Conservation (phyloP, 2,329 filamentous ascomycete genomes). For the Scortechinia acanthostroma region DNA sequence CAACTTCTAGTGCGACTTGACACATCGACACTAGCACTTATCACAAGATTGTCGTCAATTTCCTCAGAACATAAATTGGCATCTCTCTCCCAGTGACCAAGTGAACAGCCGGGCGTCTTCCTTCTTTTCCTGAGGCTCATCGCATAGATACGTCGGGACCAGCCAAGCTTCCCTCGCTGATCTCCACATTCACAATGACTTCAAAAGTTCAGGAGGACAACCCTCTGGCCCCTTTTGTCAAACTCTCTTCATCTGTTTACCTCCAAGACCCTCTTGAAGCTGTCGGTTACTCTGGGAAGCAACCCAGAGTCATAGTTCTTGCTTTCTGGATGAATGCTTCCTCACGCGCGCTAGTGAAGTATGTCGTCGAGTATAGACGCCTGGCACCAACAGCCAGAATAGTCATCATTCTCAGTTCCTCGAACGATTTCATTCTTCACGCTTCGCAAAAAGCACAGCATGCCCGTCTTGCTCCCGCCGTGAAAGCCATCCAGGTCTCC, state of each 20-base stretch:
- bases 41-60: too few species aligned
- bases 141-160: too few species aligned
- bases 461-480: background rate
- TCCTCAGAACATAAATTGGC: too few species aligned
- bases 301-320: background rate
- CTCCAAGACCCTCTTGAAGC: background rate
- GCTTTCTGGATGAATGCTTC: slow-evolving; percentile 1
- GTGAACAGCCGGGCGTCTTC: too few species aligned
- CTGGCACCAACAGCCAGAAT: background rate
- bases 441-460: background rate
- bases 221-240: background rate
- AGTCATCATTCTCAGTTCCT: background rate
- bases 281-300: background rate
- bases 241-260: background rate
- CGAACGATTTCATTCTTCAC: background rate
- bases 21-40: too few species aligned
- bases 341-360: background rate
- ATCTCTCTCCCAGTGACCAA: too few species aligned
- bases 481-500: background rate
- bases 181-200: too few species aligned
- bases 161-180: too few species aligned
- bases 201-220: too few species aligned
- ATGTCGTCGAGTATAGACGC: background rate
- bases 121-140: too few species aligned
- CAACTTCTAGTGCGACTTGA: too few species aligned